Evolutionary conservation across 2,329 filamentous ascomycete species (phyloP), one percentile per base, ranked within the genome.

Genomic region (Colletotrichum plurivorum): DNA sequence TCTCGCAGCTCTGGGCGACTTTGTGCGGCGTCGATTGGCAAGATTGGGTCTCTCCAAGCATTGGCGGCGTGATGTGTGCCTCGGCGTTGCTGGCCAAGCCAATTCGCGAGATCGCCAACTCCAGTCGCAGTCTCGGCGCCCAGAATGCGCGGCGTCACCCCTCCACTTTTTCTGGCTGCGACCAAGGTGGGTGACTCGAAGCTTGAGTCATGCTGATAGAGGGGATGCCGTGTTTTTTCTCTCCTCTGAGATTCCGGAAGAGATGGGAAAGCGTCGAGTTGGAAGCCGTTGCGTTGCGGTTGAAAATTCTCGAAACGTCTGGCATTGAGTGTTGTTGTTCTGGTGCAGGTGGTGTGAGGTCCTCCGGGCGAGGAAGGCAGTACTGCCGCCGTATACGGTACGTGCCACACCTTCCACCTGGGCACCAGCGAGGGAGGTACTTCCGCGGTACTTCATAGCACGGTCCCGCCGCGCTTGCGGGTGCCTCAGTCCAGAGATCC

Each of bases 41-140:
- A 45, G 20, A 18, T n/a, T n/a, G 61, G 41, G 49, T 43, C 27
- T 43, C 48, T 46, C 61, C 66, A 66, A 69, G 66, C 61, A 69
- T 69, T 69, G 66, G 66, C 66, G 43, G 36, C 61, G 48, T 59
- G 66, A 55, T 51, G 20, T 51, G 48, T 66, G 66, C 55, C 20
- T 62, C 53, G 39, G 53, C 39, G 65, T 53, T 46, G 60, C 36
- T 55, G 61, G 66, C 61, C 65, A 68, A 68, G 65, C 46, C 60
- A n/a, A n/a, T 64, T 68, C 60, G 60, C 53, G 54, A 68, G 61
- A 55, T 69, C 41, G 61, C 55, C 66, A 55, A 65, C 49, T 60
- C 66, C 61, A 55, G 51, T 65, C 52, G 48, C n/a, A 66, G 49
- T 51, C 66, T 69, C 66, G 66, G 66, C 66, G 66, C 61, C 66